phyloP scores from a whole-genome alignment of 805 yeast species.

The baker's yeast (Saccharomyces cerevisiae) region DNA sequence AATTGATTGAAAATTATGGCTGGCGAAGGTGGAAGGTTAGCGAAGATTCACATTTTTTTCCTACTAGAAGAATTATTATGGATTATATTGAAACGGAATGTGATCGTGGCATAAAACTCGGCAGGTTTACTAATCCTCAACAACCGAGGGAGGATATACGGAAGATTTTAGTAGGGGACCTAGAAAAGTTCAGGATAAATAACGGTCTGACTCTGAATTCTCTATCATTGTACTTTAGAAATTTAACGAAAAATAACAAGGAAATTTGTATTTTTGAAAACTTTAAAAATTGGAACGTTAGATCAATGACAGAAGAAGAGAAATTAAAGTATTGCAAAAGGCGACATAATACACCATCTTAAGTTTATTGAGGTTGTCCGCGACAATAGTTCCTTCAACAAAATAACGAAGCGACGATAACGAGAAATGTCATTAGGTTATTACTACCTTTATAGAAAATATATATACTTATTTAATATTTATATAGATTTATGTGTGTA shows the following conservation, averaged over 20 bases:
- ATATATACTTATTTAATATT: background rate
- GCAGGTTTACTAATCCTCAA: constrained; percentile 23
- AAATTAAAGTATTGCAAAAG: constrained; percentile 27
- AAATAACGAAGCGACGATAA: background rate
- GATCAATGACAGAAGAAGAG: constrained; percentile 26
- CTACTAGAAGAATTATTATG: constrained; percentile 32
- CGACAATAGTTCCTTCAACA: background rate
- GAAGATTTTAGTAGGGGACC: constrained; percentile 28
- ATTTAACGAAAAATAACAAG: constrained; percentile 22
- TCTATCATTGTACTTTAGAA: constrained; percentile 27
- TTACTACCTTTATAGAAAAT: background rate
- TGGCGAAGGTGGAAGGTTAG: constrained; percentile 33
- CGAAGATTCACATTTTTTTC: constrained; percentile 34
- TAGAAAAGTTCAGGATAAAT: constrained; percentile 30
- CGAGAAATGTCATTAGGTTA: background rate
- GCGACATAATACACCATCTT: constrained; percentile 9
- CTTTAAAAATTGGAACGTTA: constrained; percentile 26
- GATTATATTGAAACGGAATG: constrained; percentile 32
- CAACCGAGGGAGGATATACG: constrained; percentile 28
- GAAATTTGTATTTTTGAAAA: constrained; percentile 29
- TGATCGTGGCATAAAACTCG: constrained; percentile 27
- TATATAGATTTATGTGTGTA: background rate
- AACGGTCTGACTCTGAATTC: constrained; percentile 30
- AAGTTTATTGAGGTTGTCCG: background rate
- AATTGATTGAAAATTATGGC: constrained; percentile 29